Evolutionary conservation across 768 basidiomycete genomes (phyloP), one percentile per base, ranked within the genome.

Genomic region (Chalciporus chontae): DNA sequence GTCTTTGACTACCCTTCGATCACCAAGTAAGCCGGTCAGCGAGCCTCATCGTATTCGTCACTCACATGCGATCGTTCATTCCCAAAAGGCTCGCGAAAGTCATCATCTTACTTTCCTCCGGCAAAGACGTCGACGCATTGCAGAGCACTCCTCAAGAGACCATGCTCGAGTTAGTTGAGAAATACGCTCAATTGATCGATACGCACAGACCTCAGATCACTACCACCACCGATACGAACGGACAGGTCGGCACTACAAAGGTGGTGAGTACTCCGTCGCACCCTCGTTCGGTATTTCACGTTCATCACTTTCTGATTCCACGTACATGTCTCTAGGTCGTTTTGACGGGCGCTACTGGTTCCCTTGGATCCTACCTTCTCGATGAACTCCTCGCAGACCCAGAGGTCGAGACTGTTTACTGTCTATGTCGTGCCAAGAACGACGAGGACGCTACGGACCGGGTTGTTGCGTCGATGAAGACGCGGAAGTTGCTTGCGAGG

Each of bases 341-440:
- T 5, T 65, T 81, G 31, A 80, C 79, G 0, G 80, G 79, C 4
- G 75, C 72, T 0, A 79, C 79, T 5, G 80, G 79, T 1, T 78
- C 77, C 2, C 71, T 80, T 3, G 81, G 81, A 8, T 78, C 78
- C 2, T 73, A 79, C 48, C 70, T 80, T 11, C 71, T 83, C n/a
- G 65, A 70, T 29, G 70, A 75, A 42, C 66, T 81, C 2, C 63
- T 75, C 4, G 56, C 63, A 5, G 65, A 65, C 5, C 53, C 69
- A 0, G 46, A 60, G 0, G 75, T 81, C 29, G 54, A 54, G 32
- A 71, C 67, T 9, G 72, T 82, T 26, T 72, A 78, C 51, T 78
- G 76, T 60, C 68, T 81, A 3, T 78, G 74, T 26, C 73, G 81
- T 47, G 79, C 78, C 19, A 65, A 68, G 36, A 66, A 70, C 10